phyloP scores from a whole-genome alignment of 108 stramenopile genomes.

The Phaeodactylum tricornutum region DNA sequence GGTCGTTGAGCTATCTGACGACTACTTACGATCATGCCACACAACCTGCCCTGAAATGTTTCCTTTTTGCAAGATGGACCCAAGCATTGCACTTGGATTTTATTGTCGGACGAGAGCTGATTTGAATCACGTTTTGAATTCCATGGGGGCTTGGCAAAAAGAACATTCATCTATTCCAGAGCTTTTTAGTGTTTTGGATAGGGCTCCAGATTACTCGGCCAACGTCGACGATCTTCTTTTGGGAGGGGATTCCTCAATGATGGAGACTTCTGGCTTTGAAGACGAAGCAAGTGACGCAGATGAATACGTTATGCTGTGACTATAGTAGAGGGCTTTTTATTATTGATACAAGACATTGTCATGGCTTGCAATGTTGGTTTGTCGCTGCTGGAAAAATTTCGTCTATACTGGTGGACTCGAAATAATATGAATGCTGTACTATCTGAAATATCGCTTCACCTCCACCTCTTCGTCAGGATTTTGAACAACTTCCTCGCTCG shows the following conservation, averaged over 20 bases:
- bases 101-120: constrained; percentile 63
- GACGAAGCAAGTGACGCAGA: constrained; percentile 38
- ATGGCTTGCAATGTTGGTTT: too few relatives aligned
- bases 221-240: constrained; percentile 15
- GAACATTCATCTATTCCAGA: constrained; percentile 32
- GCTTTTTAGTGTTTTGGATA: constrained; percentile 58
- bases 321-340: too few relatives aligned
- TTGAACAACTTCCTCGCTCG: not conserved
- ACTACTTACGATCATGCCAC: constrained; percentile 68
- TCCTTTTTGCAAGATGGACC: constrained; percentile 67
- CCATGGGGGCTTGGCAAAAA: constrained; percentile 21
- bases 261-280: constrained; percentile 6
- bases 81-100: constrained; percentile 80
- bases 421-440: too few relatives aligned
- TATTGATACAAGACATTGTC: too few relatives aligned
- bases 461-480: too few relatives aligned
- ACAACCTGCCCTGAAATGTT: constrained; percentile 36
- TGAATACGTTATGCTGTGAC: constrained; percentile 45
- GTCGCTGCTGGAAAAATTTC: too few relatives aligned
- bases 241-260: constrained; percentile 4
- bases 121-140: constrained; percentile 36
- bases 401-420: too few relatives aligned
- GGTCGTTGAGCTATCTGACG: constrained; percentile 41
- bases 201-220: constrained; percentile 54
- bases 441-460: too few relatives aligned